Evolutionary conservation across 805 yeast species (phyloP), one percentile per base, ranked within the genome.

Genomic region (Wickerhamomyces xylosicus): DNA sequence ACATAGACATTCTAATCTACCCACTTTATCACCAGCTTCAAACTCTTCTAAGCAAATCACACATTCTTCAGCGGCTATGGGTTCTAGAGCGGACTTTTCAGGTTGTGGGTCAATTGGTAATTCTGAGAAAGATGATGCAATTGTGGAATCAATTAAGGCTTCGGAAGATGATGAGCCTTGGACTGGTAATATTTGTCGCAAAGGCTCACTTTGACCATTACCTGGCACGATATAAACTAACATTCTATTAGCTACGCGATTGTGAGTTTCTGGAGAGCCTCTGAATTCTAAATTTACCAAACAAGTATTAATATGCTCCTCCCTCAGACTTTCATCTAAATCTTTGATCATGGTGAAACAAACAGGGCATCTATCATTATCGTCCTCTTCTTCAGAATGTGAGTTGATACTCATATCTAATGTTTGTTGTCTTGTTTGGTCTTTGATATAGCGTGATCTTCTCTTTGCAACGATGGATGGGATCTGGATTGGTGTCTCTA

Each of bases 21-120:
- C 97, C 15, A 92, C 90, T 52, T 80, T 81, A 40, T 87, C 92
- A 2, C 95, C 95, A 0, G 89, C 85, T 36, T 63, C 61, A 56
- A 89, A 75, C 16, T 85, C 95, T 56, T 92, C 98, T 45, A 90
- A 74, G 54, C 99, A 92, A 19, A 92, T 90, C 14, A 86, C 90
- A 57, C 99, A 92, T 57, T 92, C 97, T 36, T 75, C 74, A 27
- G 68, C 66, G 20, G 62, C 54, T 8, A 13, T 11, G 8, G 5
- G n/a, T 10, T 25, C n/a, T n/a, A 25, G 9, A 25, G 8, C 29
- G 8, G 29, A 8, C 14, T 25, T 25, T n/a, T 25, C 29, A 10
- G 8, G 29, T 25, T 5, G 14, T 25, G 8, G 14, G 8, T 7
- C n/a, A 25, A 11, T 5, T 25, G 29, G 14, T 4, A 25, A n/a